Evolutionary conservation across 768 basidiomycete species (phyloP).

Genomic region (Rhizopogon vesiculosus): DNA sequence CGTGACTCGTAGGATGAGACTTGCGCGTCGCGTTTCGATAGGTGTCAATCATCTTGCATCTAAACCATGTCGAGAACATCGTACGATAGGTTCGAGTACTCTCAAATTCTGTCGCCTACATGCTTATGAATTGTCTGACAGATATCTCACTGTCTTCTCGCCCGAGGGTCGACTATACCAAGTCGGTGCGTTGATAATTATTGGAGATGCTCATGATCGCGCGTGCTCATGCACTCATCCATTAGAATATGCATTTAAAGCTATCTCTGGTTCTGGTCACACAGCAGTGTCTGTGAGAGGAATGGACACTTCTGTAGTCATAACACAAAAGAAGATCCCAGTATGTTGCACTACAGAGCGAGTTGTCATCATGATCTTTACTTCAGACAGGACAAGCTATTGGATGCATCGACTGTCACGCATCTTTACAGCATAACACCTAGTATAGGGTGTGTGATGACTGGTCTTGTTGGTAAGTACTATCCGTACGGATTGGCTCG

Average conservation of each 20-base stretch:
- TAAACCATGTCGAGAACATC: conserved; percentile 85
- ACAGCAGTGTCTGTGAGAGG: conserved; percentile 92
- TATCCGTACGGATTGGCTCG: neutral
- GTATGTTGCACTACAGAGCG: conserved; percentile 44
- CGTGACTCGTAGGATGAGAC: conserved; percentile 25
- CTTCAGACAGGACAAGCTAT: conserved; percentile 81
- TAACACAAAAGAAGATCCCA: conserved; percentile 98
- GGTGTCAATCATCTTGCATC: conserved; percentile 17
- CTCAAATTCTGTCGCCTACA: neutral
- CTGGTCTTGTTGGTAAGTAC: conserved; percentile 83
- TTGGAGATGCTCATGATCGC: neutral
- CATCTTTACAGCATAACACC: conserved; percentile 96
- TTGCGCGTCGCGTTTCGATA: conserved; percentile 58
- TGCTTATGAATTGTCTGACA: conserved; percentile 17
- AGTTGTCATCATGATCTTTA: conserved; percentile 1
- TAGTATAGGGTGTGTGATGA: conserved; percentile 96
- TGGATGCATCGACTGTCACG: conserved; percentile 90
- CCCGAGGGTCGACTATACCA: conserved; percentile 97
- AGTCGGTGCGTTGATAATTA: conserved; percentile 67
- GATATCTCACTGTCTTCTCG: conserved; percentile 96
- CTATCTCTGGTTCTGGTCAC: conserved; percentile 94
- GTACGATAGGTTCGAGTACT: conserved; percentile 67
- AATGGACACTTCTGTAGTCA: conserved; percentile 91
- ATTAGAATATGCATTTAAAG: conserved; percentile 98
- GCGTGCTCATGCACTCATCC: conserved; percentile 8